These are phyloP conservation scores for Rhodotorula babjevae DNA, from an alignment of 768 basidiomycete species.

Conservation along the genomic window DNA sequence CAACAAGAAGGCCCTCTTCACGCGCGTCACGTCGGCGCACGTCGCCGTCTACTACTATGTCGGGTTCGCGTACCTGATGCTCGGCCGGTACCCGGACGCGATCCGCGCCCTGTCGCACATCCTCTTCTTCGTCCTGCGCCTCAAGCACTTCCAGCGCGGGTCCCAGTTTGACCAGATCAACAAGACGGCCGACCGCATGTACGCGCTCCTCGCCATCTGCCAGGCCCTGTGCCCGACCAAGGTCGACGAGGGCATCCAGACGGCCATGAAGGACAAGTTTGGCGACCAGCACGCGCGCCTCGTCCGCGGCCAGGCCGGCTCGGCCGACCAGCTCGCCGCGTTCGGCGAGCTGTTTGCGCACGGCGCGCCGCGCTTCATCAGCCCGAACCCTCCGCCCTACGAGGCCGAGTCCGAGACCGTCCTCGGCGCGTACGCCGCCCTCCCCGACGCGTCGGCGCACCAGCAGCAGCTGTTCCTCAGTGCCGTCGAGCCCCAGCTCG, in stretches of 20 bases:
- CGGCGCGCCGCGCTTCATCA: slow-evolving; percentile 95
- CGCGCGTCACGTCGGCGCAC: slow-evolving; percentile 92
- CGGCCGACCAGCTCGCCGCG: slow-evolving; percentile 62
- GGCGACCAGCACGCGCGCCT: slow-evolving; percentile 86
- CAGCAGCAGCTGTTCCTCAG: slow-evolving; percentile 79
- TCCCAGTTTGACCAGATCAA: slow-evolving; percentile 98
- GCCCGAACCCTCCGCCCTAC: slow-evolving; percentile 88
- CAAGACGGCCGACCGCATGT: slow-evolving; percentile 97
- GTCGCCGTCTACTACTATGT: slow-evolving; percentile 93
- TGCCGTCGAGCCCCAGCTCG: slow-evolving; percentile 68
- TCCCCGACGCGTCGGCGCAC: slow-evolving; percentile 70
- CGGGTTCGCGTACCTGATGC: slow-evolving; percentile 93
- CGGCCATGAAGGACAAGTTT: slow-evolving; percentile 71
- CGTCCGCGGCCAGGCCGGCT: slow-evolving; percentile 57
- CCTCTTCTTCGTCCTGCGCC: slow-evolving; percentile 74
- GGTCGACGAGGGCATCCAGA: slow-evolving; percentile 74
- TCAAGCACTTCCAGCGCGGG: slow-evolving; percentile 95
- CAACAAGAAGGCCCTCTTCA: slow-evolving; percentile 57
- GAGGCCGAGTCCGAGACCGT: slow-evolving; percentile 49
- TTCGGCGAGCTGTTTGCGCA: slow-evolving; percentile 91
- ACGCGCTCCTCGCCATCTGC: slow-evolving; percentile 89
- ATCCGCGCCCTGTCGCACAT: slow-evolving; percentile 88
- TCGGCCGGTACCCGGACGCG: slow-evolving; percentile 88
- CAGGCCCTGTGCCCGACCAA: slow-evolving; percentile 80
- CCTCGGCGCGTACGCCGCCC: slow-evolving; percentile 54